Conservation (phyloP, 495 filamentous ascomycete species). For the Penicillium chermesinum region DNA sequence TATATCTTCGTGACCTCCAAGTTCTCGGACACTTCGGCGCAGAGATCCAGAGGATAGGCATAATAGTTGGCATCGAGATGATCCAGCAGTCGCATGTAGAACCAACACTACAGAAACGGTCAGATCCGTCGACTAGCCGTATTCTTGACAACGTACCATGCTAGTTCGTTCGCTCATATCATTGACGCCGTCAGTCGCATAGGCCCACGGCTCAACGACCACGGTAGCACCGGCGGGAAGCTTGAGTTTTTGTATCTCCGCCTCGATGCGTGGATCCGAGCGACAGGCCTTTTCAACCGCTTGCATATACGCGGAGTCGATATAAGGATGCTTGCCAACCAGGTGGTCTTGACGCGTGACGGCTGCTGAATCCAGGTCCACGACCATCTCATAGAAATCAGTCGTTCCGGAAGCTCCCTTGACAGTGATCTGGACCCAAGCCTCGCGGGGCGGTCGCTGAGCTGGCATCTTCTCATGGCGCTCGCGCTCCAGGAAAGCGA, state of each 20-base stretch:
- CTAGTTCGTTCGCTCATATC: conserved; percentile 30
- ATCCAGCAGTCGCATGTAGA: conserved; percentile 28
- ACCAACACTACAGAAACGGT: conserved; percentile 22
- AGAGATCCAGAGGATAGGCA: conserved; percentile 66
- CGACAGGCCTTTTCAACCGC: conserved; percentile 25
- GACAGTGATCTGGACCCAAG: conserved; percentile 18
- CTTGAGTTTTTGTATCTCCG: conserved; percentile 18
- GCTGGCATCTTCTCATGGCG: conserved; percentile 3
- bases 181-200: conserved; percentile 36
- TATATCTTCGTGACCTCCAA: conserved; percentile 52
- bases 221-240: conserved; percentile 28
- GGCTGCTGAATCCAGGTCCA: conserved; percentile 11
- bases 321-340: conserved; percentile 25
- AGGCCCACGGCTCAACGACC: conserved; percentile 35
- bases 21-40: conserved; percentile 58
- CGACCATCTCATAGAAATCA: conserved; percentile 14
- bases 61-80: conserved; percentile 61
- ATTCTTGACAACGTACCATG: conserved; percentile 14
- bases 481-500: conserved; percentile 21
- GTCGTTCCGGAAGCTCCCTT: neutral
- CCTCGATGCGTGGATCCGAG: conserved; percentile 16
- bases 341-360: conserved; percentile 12
- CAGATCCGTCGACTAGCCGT: neutral
- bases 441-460: conserved; percentile 13
- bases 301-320: conserved; percentile 28